Conservation (phyloP, 768 basidiomycete genomes). For the Tremella mesenterica region DNA sequence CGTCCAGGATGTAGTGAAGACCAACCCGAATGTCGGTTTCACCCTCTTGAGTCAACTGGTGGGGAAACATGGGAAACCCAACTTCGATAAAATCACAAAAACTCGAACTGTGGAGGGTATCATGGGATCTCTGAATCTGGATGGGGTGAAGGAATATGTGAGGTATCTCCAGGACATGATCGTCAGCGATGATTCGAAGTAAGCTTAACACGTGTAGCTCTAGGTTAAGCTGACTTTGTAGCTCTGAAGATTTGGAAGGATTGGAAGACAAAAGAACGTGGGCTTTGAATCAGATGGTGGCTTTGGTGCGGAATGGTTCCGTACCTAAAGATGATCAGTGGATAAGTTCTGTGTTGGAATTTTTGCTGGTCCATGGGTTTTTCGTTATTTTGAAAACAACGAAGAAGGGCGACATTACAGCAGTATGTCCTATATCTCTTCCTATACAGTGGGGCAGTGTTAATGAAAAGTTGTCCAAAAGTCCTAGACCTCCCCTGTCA, state of each 20-base stretch:
- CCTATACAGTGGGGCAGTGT: neutral
- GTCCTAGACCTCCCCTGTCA: slow-evolving; percentile 63
- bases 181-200: slow-evolving; percentile 47
- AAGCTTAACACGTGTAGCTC: slow-evolving; percentile 45
- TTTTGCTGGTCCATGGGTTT: slow-evolving; percentile 71
- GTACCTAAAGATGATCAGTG: slow-evolving; percentile 71
- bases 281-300: slow-evolving; percentile 76
- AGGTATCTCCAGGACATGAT: slow-evolving; percentile 60
- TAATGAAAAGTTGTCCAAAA: slow-evolving; percentile 52
- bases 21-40: slow-evolving; percentile 71
- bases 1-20: slow-evolving; percentile 65
- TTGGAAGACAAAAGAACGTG: slow-evolving; percentile 55
- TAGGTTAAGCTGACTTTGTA: slow-evolving; percentile 5
- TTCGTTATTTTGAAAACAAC: slow-evolving; percentile 67
- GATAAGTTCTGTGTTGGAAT: slow-evolving; percentile 66
- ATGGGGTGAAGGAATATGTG: slow-evolving; percentile 71
- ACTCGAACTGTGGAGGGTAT: slow-evolving; percentile 87
- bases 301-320: slow-evolving; percentile 66
- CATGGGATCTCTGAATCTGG: slow-evolving; percentile 60
- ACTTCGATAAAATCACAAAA: slow-evolving; percentile 85
- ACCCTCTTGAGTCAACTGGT: slow-evolving; percentile 76
- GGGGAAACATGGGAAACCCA: slow-evolving; percentile 67
- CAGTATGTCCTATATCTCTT: slow-evolving; percentile 50
- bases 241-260: slow-evolving; percentile 29
- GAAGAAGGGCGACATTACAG: slow-evolving; percentile 54